Conservation (phyloP, 2,329 filamentous ascomycete genomes). For the Fusarium chuoi region DNA sequence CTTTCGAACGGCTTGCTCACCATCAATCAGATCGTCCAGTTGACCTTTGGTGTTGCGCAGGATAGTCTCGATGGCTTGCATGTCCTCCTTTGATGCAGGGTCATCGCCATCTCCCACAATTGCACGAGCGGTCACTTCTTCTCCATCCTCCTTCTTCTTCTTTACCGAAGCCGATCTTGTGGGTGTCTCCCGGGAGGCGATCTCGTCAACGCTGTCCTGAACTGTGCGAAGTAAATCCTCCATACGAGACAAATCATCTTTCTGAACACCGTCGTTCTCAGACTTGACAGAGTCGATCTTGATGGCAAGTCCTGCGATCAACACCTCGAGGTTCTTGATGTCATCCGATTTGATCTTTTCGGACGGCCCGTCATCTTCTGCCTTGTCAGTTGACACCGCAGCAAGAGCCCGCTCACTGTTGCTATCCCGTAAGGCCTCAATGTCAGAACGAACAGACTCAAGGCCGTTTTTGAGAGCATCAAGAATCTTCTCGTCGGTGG, state of each 20-base stretch:
- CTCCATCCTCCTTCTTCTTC: slow-evolving; percentile 36
- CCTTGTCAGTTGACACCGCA: slow-evolving; percentile 35
- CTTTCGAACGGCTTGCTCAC: slow-evolving; percentile 75
- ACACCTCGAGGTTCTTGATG: slow-evolving; percentile 84
- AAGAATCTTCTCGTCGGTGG: slow-evolving; percentile 75
- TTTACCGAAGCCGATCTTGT: slow-evolving; percentile 32
- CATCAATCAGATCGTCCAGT: slow-evolving; percentile 81
- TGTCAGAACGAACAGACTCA: slow-evolving; percentile 76
- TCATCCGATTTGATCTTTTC: slow-evolving; percentile 74
- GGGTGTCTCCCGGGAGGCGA: slow-evolving; percentile 49
- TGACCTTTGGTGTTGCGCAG: slow-evolving; percentile 89
- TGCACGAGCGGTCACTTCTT: slow-evolving; percentile 1
- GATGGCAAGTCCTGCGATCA: slow-evolving; percentile 83
- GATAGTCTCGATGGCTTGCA: slow-evolving; percentile 89
- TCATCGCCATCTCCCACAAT: slow-evolving; percentile 43
- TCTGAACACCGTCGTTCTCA: slow-evolving; percentile 52
- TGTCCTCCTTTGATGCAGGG: slow-evolving; percentile 75
- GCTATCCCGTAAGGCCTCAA: slow-evolving; percentile 75
- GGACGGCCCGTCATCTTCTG: slow-evolving; percentile 48
- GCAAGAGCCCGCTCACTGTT: slow-evolving; percentile 61
- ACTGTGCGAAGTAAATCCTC: slow-evolving; percentile 64
- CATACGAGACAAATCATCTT: slow-evolving; percentile 65
- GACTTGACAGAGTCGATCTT: slow-evolving; percentile 75
- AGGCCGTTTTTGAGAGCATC: slow-evolving; percentile 85
- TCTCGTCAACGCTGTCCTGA: slow-evolving; percentile 58